A percentile compares a stretch with the other conserved stretches of the same genome.
phyloP scores from a whole-genome alignment of 2,329 filamentous ascomycete genomes.

The Diaporthe vaccinii region DNA sequence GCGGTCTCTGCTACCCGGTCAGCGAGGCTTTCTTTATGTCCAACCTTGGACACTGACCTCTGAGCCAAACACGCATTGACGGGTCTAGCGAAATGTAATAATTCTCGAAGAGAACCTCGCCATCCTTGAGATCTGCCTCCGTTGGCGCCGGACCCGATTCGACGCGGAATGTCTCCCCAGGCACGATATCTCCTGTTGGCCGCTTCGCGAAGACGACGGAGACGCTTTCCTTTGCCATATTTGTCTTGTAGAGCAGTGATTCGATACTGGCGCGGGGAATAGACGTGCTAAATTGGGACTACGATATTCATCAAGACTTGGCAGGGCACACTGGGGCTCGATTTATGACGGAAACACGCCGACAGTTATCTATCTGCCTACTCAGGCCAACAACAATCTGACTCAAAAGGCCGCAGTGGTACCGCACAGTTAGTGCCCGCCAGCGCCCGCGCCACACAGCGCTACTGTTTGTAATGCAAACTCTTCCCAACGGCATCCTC shows the following conservation, averaged over 20 bases:
- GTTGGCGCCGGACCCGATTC: conserved; percentile 65
- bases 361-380: conserved; percentile 6
- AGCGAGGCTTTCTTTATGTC: not conserved
- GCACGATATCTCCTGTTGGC: conserved; percentile 71
- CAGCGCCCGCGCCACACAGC: conserved; percentile 3
- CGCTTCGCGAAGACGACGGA: conserved; percentile 70
- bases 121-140: conserved; percentile 61
- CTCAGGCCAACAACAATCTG: not conserved
- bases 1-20: conserved; percentile 32
- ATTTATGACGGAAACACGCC: not conserved
- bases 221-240: conserved; percentile 38
- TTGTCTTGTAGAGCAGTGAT: not conserved
- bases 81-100: conserved; percentile 73
- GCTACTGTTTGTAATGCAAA: conserved; percentile 34
- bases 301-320: not conserved
- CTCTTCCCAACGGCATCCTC: not conserved
- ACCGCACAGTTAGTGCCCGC: conserved; percentile 27
- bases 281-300: not conserved
- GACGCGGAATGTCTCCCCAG: conserved; percentile 73
- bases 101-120: conserved; percentile 64
- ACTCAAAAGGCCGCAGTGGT: conserved; percentile 13
- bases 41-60: conserved; percentile 47
- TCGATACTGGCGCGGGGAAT: no score
- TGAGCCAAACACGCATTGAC: conserved; percentile 75
- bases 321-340: not conserved